Evolutionary conservation across 192 early-diverging fungal species (phyloP).

Genomic region (Coemansia sp.): DNA sequence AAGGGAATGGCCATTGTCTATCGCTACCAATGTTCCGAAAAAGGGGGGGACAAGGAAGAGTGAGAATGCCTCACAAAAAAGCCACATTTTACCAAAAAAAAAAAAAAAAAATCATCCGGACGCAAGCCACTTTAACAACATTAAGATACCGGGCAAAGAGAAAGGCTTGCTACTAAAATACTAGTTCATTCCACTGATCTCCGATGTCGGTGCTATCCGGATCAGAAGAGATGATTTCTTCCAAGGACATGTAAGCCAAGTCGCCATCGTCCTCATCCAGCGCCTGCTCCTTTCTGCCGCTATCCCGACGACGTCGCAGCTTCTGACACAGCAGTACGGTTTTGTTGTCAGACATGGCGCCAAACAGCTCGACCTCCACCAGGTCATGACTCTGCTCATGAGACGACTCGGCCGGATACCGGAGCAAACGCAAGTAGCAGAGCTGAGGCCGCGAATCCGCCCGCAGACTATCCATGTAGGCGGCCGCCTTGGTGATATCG

Average conservation of each 20-base stretch:
- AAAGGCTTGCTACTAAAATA: conserved; percentile 8
- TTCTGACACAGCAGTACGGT: conserved; percentile 42
- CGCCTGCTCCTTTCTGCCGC: background rate
- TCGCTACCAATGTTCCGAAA: background rate
- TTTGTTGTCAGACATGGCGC: conserved; percentile 34
- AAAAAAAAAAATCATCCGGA: no score
- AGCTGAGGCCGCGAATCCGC: conserved; percentile 22
- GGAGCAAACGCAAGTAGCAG: conserved; percentile 18
- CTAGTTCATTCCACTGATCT: conserved; percentile 26
- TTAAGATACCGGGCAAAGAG: no score
- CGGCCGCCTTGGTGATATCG: conserved; percentile 31
- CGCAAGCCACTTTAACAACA: background rate
- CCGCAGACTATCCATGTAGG: conserved; percentile 28
- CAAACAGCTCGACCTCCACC: conserved; percentile 39
- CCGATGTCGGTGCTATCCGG: conserved; percentile 34
- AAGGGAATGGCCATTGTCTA: background rate
- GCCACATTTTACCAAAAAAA: background rate
- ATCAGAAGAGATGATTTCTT: conserved; percentile 38
- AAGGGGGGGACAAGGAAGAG: no score
- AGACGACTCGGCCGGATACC: conserved; percentile 6
- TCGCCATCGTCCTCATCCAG: background rate
- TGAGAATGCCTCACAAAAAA: background rate
- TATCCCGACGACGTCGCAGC: background rate
- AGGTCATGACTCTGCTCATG: background rate
- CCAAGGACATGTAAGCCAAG: conserved; percentile 29